These are phyloP conservation scores for Vaccinium vitisidaea DNA, from an alignment of 148 eudicot species.

Conservation along the genomic window DNA sequence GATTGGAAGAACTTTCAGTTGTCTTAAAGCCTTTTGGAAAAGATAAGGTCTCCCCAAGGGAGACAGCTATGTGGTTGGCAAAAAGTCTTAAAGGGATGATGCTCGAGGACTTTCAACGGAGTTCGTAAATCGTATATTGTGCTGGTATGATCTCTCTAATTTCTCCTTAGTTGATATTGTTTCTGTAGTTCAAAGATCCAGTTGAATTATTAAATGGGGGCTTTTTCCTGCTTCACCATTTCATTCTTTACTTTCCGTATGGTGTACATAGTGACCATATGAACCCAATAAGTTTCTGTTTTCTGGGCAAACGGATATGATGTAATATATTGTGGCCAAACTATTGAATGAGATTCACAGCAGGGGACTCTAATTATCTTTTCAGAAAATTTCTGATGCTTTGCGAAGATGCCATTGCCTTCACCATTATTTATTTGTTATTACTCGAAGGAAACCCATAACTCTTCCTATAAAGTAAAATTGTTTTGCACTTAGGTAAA, in stretches of 20 bases:
- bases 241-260: conserved; percentile 52
- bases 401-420: neutral
- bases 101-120: conserved; percentile 21
- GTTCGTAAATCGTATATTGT: conserved; percentile 33
- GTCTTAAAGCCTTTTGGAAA: conserved; percentile 95
- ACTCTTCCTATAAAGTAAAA: neutral
- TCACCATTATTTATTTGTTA: neutral
- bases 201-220: neutral
- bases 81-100: conserved; percentile 31
- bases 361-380: neutral
- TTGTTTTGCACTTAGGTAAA: neutral
- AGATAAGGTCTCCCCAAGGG: conserved; percentile 93
- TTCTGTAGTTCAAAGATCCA: neutral
- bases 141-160: neutral
- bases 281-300: neutral
- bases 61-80: conserved; percentile 68
- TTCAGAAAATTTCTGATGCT: neutral
- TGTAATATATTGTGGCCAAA: neutral
- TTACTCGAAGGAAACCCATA: neutral
- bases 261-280: conserved; percentile 42
- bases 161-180: conserved; percentile 4
- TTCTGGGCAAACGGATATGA: neutral
- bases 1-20: conserved; percentile 84
- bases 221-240: neutral
- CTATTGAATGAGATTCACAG: neutral